A percentile compares a stretch with the other conserved stretches of the same genome.
phyloP scores from a whole-genome alignment of 768 basidiomycete species.

The Boletus vermiculosoides region DNA sequence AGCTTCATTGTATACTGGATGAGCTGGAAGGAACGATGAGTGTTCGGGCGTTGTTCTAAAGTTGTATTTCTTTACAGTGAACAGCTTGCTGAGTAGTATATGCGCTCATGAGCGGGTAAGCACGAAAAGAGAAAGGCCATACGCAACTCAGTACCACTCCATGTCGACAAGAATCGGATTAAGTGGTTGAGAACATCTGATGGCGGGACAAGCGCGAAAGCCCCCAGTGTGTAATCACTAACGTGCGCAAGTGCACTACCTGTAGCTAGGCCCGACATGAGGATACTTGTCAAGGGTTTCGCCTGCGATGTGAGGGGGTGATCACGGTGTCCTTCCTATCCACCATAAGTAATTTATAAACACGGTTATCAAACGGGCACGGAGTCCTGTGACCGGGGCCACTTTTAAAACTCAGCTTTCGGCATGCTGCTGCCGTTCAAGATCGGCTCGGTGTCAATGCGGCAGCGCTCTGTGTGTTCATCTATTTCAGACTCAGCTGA shows the following conservation, averaged over 20 bases:
- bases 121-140: conserved; percentile 10
- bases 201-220: conserved; percentile 54
- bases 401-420: neutral
- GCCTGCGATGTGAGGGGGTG: neutral
- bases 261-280: conserved; percentile 54
- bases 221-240: conserved; percentile 65
- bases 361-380: too few species aligned
- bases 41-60: neutral
- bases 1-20: conserved; percentile 74
- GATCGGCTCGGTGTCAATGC: neutral
- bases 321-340: neutral
- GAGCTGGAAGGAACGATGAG: conserved; percentile 44
- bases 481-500: too few species aligned
- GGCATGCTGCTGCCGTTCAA: neutral
- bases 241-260: conserved; percentile 48
- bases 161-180: conserved; percentile 73
- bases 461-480: neutral
- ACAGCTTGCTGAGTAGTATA: conserved; percentile 56
- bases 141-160: conserved; percentile 85
- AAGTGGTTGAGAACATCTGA: conserved; percentile 71
- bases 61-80: conserved; percentile 49
- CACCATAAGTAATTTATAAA: too few species aligned
- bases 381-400: too few species aligned
- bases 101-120: conserved; percentile 11
- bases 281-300: neutral